Evolutionary conservation across 2,329 filamentous ascomycete genomes (phyloP).

Genomic region (Microcyclospora pomicola): DNA sequence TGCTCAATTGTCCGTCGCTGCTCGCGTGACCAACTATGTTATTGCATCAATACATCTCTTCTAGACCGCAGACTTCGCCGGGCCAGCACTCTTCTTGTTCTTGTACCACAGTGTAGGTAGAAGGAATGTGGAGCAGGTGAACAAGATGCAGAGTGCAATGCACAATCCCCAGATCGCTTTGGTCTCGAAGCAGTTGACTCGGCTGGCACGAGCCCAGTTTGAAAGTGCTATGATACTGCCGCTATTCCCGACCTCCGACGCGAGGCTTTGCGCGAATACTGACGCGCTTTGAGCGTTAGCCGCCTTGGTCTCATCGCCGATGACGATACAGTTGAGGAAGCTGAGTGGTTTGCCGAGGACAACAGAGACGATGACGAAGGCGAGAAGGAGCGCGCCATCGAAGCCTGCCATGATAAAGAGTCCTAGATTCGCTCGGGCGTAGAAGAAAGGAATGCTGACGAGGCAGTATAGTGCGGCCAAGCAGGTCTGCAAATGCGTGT

Average conservation of each 20-base stretch:
- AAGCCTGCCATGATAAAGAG: constrained; percentile 56
- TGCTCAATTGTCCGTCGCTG: too few relatives aligned
- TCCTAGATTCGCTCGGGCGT: constrained; percentile 63
- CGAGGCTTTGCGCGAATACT: constrained; percentile 40
- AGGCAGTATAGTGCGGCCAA: constrained; percentile 64
- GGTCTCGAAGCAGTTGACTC: constrained; percentile 62
- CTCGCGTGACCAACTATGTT: too few relatives aligned
- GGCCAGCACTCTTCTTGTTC: constrained; percentile 27
- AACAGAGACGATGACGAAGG: constrained; percentile 62
- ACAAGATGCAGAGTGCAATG: constrained; percentile 54
- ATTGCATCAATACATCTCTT: background rate
- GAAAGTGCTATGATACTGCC: constrained; percentile 37
- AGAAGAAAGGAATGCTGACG: constrained; percentile 60
- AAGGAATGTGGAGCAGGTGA: constrained; percentile 31
- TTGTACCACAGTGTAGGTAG: constrained; percentile 37
- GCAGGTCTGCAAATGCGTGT: constrained; percentile 46
- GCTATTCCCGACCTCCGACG: constrained; percentile 37
- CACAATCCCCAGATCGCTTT: constrained; percentile 79
- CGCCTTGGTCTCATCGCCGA: constrained; percentile 34
- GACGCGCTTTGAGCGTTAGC: constrained; percentile 35
- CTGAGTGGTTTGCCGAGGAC: constrained; percentile 69
- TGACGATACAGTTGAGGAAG: constrained; percentile 55
- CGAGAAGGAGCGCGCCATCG: constrained; percentile 59
- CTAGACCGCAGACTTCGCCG: constrained; percentile 7
- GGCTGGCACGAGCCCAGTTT: constrained; percentile 46